Evolutionary conservation across 768 basidiomycete species (phyloP).

Genomic region (Exsudoporus frostii): DNA sequence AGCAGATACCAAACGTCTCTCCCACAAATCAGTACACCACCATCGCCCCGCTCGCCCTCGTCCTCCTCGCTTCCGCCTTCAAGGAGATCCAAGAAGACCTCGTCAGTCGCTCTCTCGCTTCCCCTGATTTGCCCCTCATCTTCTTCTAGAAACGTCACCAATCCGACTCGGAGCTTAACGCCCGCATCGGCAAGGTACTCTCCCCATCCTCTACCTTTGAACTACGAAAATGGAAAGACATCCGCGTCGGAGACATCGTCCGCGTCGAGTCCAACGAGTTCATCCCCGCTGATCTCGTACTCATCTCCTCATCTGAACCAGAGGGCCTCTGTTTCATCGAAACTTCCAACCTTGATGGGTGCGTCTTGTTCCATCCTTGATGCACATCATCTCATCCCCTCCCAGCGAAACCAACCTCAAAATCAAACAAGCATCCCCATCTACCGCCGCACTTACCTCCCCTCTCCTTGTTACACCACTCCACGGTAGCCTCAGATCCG

Average conservation of each 20-base stretch:
- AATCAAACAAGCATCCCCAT: conserved; percentile 92
- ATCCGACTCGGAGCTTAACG: conserved; percentile 89
- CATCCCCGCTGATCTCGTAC: conserved; percentile 91
- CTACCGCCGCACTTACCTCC: conserved; percentile 74
- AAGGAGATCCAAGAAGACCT: conserved; percentile 96
- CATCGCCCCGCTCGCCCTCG: conserved; percentile 83
- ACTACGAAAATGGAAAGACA: conserved; percentile 81
- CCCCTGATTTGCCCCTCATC: neutral
- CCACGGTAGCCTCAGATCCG: conserved; percentile 83
- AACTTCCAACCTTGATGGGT: conserved; percentile 97
- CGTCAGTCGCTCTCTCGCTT: conserved; percentile 27
- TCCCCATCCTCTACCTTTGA: conserved; percentile 60
- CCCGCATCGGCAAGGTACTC: conserved; percentile 76
- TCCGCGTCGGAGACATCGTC: conserved; percentile 89
- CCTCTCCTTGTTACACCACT: conserved; percentile 71
- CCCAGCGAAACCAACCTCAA: conserved; percentile 94
- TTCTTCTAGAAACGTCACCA: conserved; percentile 85
- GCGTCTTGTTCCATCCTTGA: conserved; percentile 15
- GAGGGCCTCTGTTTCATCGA: conserved; percentile 98
- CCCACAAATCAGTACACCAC: conserved; percentile 96
- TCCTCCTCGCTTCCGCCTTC: conserved; percentile 89
- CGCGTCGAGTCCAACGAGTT: conserved; percentile 89
- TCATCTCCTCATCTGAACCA: conserved; percentile 89
- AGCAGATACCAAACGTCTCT: conserved; percentile 97
- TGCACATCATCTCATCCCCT: neutral